A percentile compares a stretch with the other conserved stretches of the same genome.
Conservation (phyloP, 148 eudicot genomes). For the Heliamphora exappendiculata region DNA sequence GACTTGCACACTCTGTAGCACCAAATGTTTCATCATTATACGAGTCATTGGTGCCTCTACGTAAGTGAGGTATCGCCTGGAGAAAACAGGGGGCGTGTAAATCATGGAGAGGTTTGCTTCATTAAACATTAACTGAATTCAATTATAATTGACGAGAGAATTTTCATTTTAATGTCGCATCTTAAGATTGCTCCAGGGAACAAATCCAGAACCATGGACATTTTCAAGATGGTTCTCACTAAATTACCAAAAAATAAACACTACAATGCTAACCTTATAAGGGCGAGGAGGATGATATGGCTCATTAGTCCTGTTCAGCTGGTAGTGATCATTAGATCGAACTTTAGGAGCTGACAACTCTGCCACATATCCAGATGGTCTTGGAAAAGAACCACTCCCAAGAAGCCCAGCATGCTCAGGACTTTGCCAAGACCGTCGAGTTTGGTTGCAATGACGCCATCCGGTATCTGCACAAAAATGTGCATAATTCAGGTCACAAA, state of each 20-base stretch:
- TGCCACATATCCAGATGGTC: slow-evolving; percentile 69
- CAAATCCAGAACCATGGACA: slow-evolving; percentile 4
- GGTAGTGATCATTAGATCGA: slow-evolving; percentile 49
- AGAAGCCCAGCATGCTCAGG: slow-evolving; percentile 97
- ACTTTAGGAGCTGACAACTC: slow-evolving; percentile 52
- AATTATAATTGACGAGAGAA: not conserved
- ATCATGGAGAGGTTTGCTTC: not conserved
- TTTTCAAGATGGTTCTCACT: not conserved
- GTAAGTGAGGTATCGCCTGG: slow-evolving; percentile 69
- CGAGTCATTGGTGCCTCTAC: slow-evolving; percentile 66
- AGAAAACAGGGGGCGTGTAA: slow-evolving; percentile 7
- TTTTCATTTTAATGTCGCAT: not conserved
- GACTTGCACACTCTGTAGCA: slow-evolving; percentile 54
- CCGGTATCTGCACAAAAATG: slow-evolving; percentile 52
- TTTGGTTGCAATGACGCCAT: slow-evolving; percentile 48
- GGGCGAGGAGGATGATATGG: slow-evolving; percentile 99
- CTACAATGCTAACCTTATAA: slow-evolving; percentile 52
- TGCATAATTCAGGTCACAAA: not conserved
- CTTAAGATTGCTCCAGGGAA: not conserved
- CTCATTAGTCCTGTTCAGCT: slow-evolving; percentile 64
- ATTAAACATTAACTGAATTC: not conserved
- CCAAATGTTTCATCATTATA: slow-evolving; percentile 97
- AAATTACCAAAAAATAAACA: slow-evolving; percentile 7
- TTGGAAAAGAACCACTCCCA: slow-evolving; percentile 94
- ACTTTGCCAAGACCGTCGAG: slow-evolving; percentile 69